A percentile compares a stretch with the other conserved stretches of the same genome.
phyloP scores from a whole-genome alignment of 106 monocot genomes.

The Allium fistulosum region DNA sequence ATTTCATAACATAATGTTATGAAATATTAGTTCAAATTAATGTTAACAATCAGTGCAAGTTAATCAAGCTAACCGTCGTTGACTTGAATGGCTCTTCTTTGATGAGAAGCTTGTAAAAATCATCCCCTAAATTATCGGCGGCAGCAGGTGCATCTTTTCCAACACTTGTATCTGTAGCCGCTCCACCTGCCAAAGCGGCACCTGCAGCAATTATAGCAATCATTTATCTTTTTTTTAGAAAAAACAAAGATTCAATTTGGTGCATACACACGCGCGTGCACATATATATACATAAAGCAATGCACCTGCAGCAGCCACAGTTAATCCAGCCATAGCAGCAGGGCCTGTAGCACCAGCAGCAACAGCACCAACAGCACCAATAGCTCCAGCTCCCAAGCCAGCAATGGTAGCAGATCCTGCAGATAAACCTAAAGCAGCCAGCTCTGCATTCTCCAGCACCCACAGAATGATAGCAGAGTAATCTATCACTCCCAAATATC shows the following conservation, averaged over 20 bases:
- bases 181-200: constrained; percentile 64
- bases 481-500: constrained; percentile 80
- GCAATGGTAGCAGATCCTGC: constrained; percentile 66
- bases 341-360: constrained; percentile 53
- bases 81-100: constrained; percentile 89
- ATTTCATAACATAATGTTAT: too few species aligned
- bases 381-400: constrained; percentile 51
- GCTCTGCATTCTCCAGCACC: constrained; percentile 87
- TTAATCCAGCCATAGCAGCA: constrained; percentile 55
- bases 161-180: constrained; percentile 41
- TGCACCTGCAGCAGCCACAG: constrained; percentile 43
- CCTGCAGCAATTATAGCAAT: constrained; percentile 41
- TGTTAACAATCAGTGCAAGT: too few species aligned
- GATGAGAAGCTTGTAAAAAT: constrained; percentile 58
- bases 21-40: too few species aligned
- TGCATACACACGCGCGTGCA: too few species aligned
- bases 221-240: too few species aligned
- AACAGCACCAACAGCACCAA: constrained; percentile 54
- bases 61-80: constrained; percentile 37
- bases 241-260: too few species aligned
- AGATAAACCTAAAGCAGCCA: constrained; percentile 60
- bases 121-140: constrained; percentile 56
- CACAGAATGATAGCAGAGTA: constrained; percentile 80
- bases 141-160: constrained; percentile 50
- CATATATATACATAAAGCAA: too few species aligned